Evolutionary conservation across 75 land plant genomes (phyloP).

Genomic region (Pseudotsuga menziesii): DNA sequence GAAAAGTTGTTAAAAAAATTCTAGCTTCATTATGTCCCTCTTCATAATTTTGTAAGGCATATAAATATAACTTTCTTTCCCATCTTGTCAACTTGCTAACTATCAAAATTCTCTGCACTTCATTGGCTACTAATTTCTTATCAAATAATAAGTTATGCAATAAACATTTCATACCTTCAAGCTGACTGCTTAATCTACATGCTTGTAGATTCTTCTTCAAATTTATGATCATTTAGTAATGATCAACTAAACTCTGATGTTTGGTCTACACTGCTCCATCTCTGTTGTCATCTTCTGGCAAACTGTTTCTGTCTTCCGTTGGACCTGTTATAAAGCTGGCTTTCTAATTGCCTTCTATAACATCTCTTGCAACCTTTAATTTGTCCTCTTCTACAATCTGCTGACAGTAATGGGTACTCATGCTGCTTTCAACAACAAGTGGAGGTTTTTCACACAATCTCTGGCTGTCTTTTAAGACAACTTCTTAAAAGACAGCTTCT

Average conservation of each 20-base stretch:
- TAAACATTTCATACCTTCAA: neutral
- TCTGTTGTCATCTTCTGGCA: neutral
- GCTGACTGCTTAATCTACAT: neutral
- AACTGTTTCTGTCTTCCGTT: too few relatives aligned
- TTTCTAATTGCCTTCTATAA: too few relatives aligned
- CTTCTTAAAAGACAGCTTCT: too few relatives aligned
- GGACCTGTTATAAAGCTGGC: too few relatives aligned
- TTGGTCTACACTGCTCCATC: neutral
- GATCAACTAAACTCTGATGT: neutral
- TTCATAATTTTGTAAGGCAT: neutral
- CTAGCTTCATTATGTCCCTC: neutral
- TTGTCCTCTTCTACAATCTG: too few relatives aligned
- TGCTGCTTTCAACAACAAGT: too few relatives aligned
- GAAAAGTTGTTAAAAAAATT: too few relatives aligned
- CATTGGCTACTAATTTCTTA: neutral
- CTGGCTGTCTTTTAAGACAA: too few relatives aligned
- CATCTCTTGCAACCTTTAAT: too few relatives aligned
- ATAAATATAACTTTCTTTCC: neutral
- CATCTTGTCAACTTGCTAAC: neutral
- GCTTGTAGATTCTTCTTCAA: neutral
- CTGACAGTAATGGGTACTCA: too few relatives aligned
- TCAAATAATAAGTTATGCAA: neutral
- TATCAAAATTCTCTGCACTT: neutral
- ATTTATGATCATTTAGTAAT: neutral
- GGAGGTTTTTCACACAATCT: too few relatives aligned